Percentiles rank a stretch among this genome's conserved stretches.
These are phyloP conservation scores for Boletus edulis DNA, from an alignment of 768 basidiomycete genomes.

Conservation along the genomic window DNA sequence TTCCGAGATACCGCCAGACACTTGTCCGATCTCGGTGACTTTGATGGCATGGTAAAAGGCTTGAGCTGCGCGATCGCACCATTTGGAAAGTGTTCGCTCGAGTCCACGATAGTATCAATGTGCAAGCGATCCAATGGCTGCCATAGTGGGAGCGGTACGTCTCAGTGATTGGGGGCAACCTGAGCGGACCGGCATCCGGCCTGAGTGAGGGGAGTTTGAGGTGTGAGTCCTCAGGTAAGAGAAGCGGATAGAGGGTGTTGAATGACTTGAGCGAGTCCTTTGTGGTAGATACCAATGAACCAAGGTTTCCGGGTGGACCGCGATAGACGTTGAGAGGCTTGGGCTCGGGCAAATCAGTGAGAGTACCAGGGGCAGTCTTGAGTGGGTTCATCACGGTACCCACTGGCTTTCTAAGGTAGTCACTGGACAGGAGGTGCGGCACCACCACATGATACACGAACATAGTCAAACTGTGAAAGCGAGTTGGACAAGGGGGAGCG, in stretches of 20 bases:
- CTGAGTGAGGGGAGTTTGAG: slow-evolving; percentile 66
- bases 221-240: slow-evolving; percentile 59
- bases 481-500: slow-evolving; percentile 37
- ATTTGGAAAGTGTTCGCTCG: too few species aligned
- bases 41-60: too few species aligned
- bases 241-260: slow-evolving; percentile 51
- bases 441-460: slow-evolving; percentile 48
- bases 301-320: slow-evolving; percentile 39
- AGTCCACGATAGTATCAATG: too few species aligned
- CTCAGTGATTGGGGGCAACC: slow-evolving; percentile 29
- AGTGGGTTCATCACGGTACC: slow-evolving; percentile 30
- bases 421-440: slow-evolving; percentile 54
- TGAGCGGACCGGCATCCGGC: slow-evolving; percentile 31
- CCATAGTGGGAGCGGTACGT: slow-evolving; percentile 45
- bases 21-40: too few species aligned
- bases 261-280: slow-evolving; percentile 28
- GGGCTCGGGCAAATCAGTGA: slow-evolving; percentile 48
- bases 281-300: slow-evolving; percentile 19
- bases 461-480: slow-evolving; percentile 50
- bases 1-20: too few species aligned
- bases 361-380: slow-evolving; percentile 19
- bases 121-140: too few species aligned
- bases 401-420: slow-evolving; percentile 31
- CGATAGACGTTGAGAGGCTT: slow-evolving; percentile 33
- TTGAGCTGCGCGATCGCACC: too few species aligned